A percentile compares a stretch with the other conserved stretches of the same genome.
Evolutionary conservation across 2,329 filamentous ascomycete genomes (phyloP).

Genomic region (Apiospora sp.): DNA sequence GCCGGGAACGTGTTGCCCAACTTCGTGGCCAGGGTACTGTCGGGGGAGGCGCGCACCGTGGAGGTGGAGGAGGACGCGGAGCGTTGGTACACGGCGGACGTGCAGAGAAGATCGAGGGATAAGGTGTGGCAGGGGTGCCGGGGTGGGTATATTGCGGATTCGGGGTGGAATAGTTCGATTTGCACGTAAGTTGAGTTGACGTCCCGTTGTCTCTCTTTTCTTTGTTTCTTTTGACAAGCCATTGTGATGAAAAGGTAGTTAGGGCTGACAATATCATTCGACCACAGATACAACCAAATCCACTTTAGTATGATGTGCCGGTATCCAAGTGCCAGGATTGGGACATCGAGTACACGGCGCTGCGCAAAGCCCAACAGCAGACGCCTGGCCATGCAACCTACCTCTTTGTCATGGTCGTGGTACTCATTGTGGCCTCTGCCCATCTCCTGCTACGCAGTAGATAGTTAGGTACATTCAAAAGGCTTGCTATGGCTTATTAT

Average conservation of each 20-base stretch:
- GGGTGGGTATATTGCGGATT: background rate
- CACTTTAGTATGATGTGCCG: background rate
- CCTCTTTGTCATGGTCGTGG: background rate
- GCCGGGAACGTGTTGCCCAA: slow-evolving; percentile 67
- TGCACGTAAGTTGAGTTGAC: background rate
- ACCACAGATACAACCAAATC: background rate
- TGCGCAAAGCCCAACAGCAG: background rate
- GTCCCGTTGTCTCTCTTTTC: no score
- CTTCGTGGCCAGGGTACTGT: slow-evolving; percentile 54
- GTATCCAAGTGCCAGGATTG: background rate
- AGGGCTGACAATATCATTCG: background rate
- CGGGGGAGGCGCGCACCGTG: slow-evolving; percentile 41
- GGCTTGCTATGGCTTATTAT: no score
- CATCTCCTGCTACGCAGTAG: background rate
- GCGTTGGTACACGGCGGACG: slow-evolving; percentile 39
- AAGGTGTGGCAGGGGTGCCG: slow-evolving; percentile 41
- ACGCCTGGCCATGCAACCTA: background rate
- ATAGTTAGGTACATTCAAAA: background rate
- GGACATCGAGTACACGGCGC: background rate
- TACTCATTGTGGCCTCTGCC: background rate
- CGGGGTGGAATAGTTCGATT: background rate
- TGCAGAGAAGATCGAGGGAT: slow-evolving; percentile 44
- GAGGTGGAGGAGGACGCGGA: slow-evolving; percentile 48
- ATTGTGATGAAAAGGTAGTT: background rate
- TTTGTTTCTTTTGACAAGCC: no score